A percentile compares a stretch with the other conserved stretches of the same genome.
These are phyloP conservation scores for Colletotrichum sp. DNA, from an alignment of 2,329 filamentous ascomycete species.

Conservation along the genomic window DNA sequence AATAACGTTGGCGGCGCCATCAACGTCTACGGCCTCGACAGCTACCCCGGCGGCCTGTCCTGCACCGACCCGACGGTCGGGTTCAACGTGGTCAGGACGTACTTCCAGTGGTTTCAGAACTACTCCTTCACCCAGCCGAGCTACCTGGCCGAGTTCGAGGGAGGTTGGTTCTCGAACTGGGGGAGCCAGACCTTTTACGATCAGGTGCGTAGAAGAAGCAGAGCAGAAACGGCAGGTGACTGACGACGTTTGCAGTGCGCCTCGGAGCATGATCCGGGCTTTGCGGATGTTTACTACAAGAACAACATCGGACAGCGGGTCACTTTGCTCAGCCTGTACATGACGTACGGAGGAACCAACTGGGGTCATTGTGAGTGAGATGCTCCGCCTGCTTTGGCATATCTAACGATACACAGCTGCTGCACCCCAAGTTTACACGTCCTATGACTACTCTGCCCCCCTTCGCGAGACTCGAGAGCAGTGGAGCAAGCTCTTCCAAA, in stretches of 20 bases:
- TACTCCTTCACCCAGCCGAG: constrained; percentile 59
- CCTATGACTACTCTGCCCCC: constrained; percentile 60
- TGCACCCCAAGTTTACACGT: constrained; percentile 59
- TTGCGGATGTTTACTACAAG: constrained; percentile 83
- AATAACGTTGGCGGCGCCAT: constrained; percentile 53
- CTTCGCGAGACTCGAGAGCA: constrained; percentile 59
- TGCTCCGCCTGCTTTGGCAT: too few relatives aligned
- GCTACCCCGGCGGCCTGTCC: constrained; percentile 66
- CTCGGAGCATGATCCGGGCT: constrained; percentile 68
- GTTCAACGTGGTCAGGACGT: constrained; percentile 44
- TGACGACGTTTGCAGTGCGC: constrained; percentile 59
- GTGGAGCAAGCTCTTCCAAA: constrained; percentile 56
- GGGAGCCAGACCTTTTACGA: constrained; percentile 55
- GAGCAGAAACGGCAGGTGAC: constrained; percentile 50
- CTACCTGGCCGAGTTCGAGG: constrained; percentile 58
- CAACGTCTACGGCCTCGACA: constrained; percentile 61
- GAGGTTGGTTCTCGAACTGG: constrained; percentile 60
- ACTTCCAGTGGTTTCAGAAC: constrained; percentile 62
- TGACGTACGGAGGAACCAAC: constrained; percentile 82
- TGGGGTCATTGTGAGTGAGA: constrained; percentile 66
- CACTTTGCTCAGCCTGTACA: constrained; percentile 75
- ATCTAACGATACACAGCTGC: background rate
- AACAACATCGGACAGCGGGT: constrained; percentile 71
- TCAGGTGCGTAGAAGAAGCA: constrained; percentile 25
- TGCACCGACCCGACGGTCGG: constrained; percentile 59